phyloP scores from a whole-genome alignment of 768 basidiomycete species.

The Boletus huronensis region DNA sequence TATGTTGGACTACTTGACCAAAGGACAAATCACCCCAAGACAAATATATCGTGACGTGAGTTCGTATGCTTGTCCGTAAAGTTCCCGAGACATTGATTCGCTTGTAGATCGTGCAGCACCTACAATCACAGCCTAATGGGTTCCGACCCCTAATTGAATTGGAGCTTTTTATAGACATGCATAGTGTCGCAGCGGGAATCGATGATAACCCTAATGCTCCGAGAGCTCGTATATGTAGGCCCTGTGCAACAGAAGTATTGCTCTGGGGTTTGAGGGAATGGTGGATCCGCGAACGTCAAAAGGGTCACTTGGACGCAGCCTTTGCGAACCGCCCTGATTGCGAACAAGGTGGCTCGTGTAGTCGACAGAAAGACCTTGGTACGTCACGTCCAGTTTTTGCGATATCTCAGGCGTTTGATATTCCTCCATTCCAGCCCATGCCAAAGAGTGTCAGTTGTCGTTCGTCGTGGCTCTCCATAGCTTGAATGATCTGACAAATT shows the following conservation, averaged over 20 bases:
- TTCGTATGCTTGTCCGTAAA: not conserved
- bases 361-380: conserved; percentile 66
- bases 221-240: conserved; percentile 61
- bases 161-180: conserved; percentile 69
- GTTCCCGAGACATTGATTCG: conserved; percentile 2
- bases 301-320: conserved; percentile 56
- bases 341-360: conserved; percentile 55
- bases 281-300: conserved; percentile 78
- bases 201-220: conserved; percentile 58
- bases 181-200: conserved; percentile 50
- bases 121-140: conserved; percentile 56
- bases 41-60: conserved; percentile 76
- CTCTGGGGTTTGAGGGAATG: conserved; percentile 75
- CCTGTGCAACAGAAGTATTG: conserved; percentile 72
- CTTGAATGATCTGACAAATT: not conserved
- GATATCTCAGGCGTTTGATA: conserved; percentile 7
- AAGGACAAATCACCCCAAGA: conserved; percentile 57
- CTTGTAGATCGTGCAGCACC: conserved; percentile 57
- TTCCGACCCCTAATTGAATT: conserved; percentile 66
- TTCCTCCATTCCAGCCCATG: conserved; percentile 48
- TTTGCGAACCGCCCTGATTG: conserved; percentile 67
- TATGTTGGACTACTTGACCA: conserved; percentile 75
- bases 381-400: conserved; percentile 23
- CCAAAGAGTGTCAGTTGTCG: conserved; percentile 63
- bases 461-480: not conserved